Conservation (phyloP, 768 basidiomycete genomes). For the Porphyrellus cyaneotinctus region DNA sequence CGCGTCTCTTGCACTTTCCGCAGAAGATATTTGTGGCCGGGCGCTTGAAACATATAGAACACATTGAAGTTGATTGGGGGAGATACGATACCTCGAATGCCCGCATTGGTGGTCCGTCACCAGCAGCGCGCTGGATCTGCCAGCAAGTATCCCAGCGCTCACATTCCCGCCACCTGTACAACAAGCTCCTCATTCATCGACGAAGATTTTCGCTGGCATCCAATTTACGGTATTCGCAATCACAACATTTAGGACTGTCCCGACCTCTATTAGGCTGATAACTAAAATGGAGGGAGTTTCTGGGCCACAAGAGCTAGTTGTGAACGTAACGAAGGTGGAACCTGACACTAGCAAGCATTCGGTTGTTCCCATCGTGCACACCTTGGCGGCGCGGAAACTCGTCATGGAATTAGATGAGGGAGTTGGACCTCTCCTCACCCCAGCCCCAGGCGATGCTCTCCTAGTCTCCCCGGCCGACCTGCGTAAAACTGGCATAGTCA, state of each 20-base stretch:
- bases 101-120: neutral
- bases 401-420: conserved; percentile 47
- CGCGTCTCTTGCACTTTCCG: conserved; percentile 40
- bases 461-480: conserved; percentile 31
- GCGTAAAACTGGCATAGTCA: conserved; percentile 43
- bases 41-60: conserved; percentile 41
- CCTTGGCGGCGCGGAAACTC: conserved; percentile 49
- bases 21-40: conserved; percentile 50
- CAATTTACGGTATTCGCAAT: conserved; percentile 36
- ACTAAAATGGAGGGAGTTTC: conserved; percentile 27
- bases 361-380: conserved; percentile 42
- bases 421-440: conserved; percentile 31
- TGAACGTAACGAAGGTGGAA: conserved; percentile 25
- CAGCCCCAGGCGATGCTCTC: conserved; percentile 24
- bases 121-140: conserved; percentile 17
- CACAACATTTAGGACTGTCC: conserved; percentile 19
- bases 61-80: conserved; percentile 50
- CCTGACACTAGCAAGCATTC: conserved; percentile 15
- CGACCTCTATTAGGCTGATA: conserved; percentile 24
- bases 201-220: conserved; percentile 31
- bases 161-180: conserved; percentile 34
- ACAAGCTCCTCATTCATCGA: conserved; percentile 33
- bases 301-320: conserved; percentile 11
- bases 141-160: conserved; percentile 19
- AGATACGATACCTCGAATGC: conserved; percentile 3